phyloP scores from a whole-genome alignment of 352 stramenopile genomes.

The Phytophthora capsici region DNA sequence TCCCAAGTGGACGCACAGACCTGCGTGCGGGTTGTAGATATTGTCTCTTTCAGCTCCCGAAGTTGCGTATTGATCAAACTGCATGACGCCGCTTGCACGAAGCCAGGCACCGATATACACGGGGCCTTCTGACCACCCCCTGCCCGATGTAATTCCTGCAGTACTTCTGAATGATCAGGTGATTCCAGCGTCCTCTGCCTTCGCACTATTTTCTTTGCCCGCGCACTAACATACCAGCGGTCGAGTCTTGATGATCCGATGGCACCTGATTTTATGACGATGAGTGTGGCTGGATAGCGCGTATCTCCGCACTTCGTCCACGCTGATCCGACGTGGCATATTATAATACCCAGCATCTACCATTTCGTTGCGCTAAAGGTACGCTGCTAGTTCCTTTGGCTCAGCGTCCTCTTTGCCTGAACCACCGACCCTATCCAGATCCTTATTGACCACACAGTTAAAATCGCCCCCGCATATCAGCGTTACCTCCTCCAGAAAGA shows the following conservation, averaged over 20 bases:
- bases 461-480: too few relatives aligned
- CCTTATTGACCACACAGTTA: too few relatives aligned
- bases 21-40: background rate
- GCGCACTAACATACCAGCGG: background rate
- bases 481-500: too few relatives aligned
- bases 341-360: conserved; percentile 8
- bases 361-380: too few relatives aligned
- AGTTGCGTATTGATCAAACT: background rate
- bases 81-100: background rate
- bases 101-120: background rate
- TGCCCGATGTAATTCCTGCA: background rate
- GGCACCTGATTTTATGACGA: background rate
- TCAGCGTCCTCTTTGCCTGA: too few relatives aligned
- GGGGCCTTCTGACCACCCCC: background rate
- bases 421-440: too few relatives aligned
- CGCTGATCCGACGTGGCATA: background rate
- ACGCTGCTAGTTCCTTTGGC: too few relatives aligned
- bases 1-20: background rate
- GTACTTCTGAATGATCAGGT: background rate
- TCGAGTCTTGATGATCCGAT: conserved; percentile 5
- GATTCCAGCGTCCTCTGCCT: background rate
- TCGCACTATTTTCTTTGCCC: background rate
- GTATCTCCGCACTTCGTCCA: background rate
- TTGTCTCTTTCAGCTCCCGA: background rate
- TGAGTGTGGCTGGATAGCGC: conserved; percentile 1